Evolutionary conservation across 495 filamentous ascomycete genomes (phyloP).

Genomic region (Neurospora africana): DNA sequence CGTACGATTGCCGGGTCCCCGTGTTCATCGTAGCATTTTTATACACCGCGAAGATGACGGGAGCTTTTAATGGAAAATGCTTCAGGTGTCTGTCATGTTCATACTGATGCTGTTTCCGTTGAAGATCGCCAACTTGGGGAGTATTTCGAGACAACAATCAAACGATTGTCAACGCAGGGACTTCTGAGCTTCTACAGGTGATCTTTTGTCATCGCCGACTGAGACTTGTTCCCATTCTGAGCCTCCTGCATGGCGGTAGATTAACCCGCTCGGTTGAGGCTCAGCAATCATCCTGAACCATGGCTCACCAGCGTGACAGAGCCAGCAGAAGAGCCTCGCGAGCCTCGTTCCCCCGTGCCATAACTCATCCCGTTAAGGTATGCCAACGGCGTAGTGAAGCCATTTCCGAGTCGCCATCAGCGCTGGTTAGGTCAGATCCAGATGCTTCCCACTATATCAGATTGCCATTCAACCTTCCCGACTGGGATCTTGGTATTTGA

Average conservation of each 20-base stretch:
- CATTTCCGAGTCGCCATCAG: background rate
- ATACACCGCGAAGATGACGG: background rate
- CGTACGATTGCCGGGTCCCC: background rate
- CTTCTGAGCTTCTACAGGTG: background rate
- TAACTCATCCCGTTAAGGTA: background rate
- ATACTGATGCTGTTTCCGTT: background rate
- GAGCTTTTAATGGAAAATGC: background rate
- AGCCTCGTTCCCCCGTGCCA: background rate
- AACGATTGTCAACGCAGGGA: background rate
- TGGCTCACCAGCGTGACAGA: background rate
- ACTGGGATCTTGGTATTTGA: background rate
- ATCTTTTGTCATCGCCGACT: background rate
- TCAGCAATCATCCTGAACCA: background rate
- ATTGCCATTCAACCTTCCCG: background rate
- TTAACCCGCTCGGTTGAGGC: background rate
- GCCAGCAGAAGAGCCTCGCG: background rate
- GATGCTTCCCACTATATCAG: background rate
- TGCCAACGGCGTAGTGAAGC: background rate
- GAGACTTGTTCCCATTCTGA: background rate
- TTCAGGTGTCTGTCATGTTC: background rate
- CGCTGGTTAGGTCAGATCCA: background rate
- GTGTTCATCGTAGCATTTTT: background rate
- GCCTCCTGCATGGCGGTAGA: background rate
- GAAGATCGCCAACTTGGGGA: background rate
- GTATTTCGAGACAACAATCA: background rate